Conservation (phyloP, 2,329 filamentous ascomycete genomes). For the Aspergillus novofumigatus region DNA sequence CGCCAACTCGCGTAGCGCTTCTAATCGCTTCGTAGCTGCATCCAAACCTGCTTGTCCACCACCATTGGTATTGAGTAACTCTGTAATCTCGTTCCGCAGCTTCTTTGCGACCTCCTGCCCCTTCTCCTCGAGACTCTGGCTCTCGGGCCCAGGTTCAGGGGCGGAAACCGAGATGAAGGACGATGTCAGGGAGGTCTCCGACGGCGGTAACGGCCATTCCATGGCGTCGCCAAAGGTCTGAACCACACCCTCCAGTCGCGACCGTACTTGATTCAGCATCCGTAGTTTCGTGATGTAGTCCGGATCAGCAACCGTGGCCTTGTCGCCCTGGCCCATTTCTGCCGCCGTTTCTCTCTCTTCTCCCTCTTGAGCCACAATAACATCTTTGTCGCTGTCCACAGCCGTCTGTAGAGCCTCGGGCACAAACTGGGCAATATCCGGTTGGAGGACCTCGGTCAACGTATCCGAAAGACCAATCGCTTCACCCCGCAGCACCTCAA, state of each 20-base stretch:
- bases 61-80: conserved; percentile 56
- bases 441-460: conserved; percentile 65
- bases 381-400: conserved; percentile 4
- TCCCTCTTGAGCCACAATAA: conserved; percentile 4
- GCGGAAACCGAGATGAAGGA: conserved; percentile 88
- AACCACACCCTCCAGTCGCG: conserved; percentile 83
- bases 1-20: conserved; percentile 70
- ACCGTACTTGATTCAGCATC: conserved; percentile 75
- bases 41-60: conserved; percentile 62
- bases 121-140: conserved; percentile 74
- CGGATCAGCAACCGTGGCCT: conserved; percentile 46
- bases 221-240: conserved; percentile 91
- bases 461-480: conserved; percentile 75
- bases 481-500: conserved; percentile 88
- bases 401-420: conserved; percentile 42
- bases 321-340: conserved; percentile 2
- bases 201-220: conserved; percentile 89
- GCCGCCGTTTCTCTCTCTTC: background rate
- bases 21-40: conserved; percentile 68
- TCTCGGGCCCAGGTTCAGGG: conserved; percentile 65
- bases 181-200: conserved; percentile 75
- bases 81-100: conserved; percentile 62
- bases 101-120: conserved; percentile 74
- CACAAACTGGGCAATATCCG: conserved; percentile 70
- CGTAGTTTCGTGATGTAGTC: conserved; percentile 73